Conservation (phyloP, 2,329 filamentous ascomycete genomes). For the Monilinia aucupariae region DNA sequence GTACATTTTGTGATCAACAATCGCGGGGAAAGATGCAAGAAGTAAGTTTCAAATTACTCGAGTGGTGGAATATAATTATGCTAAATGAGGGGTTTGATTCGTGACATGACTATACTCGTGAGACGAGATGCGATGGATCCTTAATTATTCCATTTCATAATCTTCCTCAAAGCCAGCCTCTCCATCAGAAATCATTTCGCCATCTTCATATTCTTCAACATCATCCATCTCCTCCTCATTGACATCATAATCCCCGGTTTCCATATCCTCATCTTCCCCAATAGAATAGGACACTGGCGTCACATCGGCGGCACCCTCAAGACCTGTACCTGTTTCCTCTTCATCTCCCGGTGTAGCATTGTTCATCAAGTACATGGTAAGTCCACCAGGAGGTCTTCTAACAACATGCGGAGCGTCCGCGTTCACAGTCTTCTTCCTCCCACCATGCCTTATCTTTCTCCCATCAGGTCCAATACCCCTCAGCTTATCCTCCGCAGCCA, state of each 20-base stretch:
- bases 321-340: background rate
- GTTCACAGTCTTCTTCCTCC: slow-evolving; percentile 12
- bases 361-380: slow-evolving; percentile 8
- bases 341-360: background rate
- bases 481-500: slow-evolving; percentile 7
- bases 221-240: background rate
- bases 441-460: slow-evolving; percentile 3
- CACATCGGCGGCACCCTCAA: background rate
- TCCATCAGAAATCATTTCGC: slow-evolving; percentile 22
- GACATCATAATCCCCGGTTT: background rate
- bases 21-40: no score
- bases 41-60: no score
- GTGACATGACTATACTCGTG: background rate
- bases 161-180: slow-evolving; percentile 7
- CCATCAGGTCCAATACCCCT: slow-evolving; percentile 11
- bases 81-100: no score
- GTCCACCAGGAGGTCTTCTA: slow-evolving; percentile 14
- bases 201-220: slow-evolving; percentile 7
- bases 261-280: slow-evolving; percentile 10
- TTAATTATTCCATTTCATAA: background rate
- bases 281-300: slow-evolving; percentile 5
- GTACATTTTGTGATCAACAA: no score
- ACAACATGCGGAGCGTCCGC: background rate
- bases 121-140: background rate
- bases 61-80: no score